phyloP scores from a whole-genome alignment of 129 eudicot species.

The Arctium lappa region DNA sequence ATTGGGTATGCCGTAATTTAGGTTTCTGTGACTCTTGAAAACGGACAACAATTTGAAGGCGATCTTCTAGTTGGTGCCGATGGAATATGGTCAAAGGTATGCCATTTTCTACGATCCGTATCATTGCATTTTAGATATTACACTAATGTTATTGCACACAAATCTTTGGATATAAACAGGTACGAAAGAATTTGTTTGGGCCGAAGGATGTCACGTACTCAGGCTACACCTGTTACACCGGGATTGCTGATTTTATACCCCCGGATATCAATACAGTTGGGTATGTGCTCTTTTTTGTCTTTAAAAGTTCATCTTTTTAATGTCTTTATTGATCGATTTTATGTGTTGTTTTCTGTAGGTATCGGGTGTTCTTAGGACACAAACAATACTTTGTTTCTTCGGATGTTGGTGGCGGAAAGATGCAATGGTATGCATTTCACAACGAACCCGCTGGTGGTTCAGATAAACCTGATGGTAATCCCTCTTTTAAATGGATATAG shows the following conservation, averaged over 20 bases:
- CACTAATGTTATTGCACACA: neutral
- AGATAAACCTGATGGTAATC: slow-evolving; percentile 61
- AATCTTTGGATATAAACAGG: slow-evolving; percentile 36
- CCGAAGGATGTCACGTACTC: slow-evolving; percentile 72
- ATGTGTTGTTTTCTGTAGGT: slow-evolving; percentile 41
- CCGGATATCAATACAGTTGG: slow-evolving; percentile 93
- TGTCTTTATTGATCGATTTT: neutral
- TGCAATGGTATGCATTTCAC: slow-evolving; percentile 99
- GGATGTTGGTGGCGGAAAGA: slow-evolving; percentile 97
- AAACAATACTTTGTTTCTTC: slow-evolving; percentile 98
- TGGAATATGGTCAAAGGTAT: slow-evolving; percentile 97
- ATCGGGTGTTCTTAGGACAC: slow-evolving; percentile 97
- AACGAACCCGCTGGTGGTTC: slow-evolving; percentile 87
- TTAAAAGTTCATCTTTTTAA: neutral
- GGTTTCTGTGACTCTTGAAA: slow-evolving; percentile 85
- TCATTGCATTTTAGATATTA: neutral
- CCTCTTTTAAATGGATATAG: slow-evolving; percentile 11
- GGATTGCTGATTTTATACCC: slow-evolving; percentile 95
- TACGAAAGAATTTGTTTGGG: slow-evolving; percentile 83
- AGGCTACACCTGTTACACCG: slow-evolving; percentile 98
- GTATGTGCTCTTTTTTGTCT: slow-evolving; percentile 33
- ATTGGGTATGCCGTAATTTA: slow-evolving; percentile 13
- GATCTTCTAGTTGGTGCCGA: slow-evolving; percentile 99
- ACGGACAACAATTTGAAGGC: slow-evolving; percentile 79
- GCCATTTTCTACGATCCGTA: neutral